These are phyloP conservation scores for Parachlorella kessleri DNA, from an alignment of 139 green algal species.

Conservation along the genomic window DNA sequence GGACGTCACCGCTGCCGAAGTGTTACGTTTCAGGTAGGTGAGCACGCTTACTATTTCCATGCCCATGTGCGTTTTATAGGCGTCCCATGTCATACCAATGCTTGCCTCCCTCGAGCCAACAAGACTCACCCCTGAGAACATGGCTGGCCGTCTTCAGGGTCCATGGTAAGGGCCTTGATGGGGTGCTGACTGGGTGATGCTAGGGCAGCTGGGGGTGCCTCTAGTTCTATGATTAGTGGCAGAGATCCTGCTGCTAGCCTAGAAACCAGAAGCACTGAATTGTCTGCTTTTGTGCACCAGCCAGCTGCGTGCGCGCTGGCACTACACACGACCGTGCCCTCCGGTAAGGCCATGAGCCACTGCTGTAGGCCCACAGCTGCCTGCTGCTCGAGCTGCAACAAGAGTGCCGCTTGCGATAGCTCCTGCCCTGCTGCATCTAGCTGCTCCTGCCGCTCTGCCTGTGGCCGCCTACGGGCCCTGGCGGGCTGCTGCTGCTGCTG, in stretches of 20 bases:
- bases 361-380: constrained; percentile 1
- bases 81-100: too few species aligned
- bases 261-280: constrained; percentile 22
- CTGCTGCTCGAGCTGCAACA: not conserved
- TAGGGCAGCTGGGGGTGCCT: too few species aligned
- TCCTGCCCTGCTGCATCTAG: too few species aligned
- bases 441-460: constrained; percentile 11
- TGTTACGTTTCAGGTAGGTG: too few species aligned
- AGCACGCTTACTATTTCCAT: too few species aligned
- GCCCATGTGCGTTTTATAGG: too few species aligned
- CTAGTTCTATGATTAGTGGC: constrained; percentile 44
- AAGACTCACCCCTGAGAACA: too few species aligned
- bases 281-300: not conserved
- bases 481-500: too few species aligned
- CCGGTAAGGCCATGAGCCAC: constrained; percentile 25
- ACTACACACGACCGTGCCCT: constrained; percentile 15
- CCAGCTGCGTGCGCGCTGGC: not conserved
- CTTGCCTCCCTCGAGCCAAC: too few species aligned
- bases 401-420: constrained; percentile 7
- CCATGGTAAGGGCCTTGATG: constrained; percentile 20
- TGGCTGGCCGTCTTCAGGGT: not conserved
- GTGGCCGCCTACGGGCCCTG: too few species aligned
- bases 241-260: not conserved
- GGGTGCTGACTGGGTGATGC: constrained; percentile 14
- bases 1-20: too few species aligned